Evolutionary conservation across 169 alveolate species (phyloP), one percentile per base, ranked within the genome.

Genomic region (Cryptosporidium meleagridis): DNA sequence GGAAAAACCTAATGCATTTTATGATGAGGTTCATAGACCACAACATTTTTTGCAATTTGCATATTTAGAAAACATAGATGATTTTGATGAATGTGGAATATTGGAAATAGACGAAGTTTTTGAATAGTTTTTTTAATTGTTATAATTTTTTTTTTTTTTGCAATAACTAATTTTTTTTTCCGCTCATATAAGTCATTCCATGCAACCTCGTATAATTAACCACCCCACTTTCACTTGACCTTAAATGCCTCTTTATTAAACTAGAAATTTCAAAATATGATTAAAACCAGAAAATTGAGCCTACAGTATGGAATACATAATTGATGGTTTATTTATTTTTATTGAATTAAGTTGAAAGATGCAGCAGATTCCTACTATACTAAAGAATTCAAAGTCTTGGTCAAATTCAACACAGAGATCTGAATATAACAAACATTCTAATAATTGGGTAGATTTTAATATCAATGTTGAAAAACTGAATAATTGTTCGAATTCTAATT

Each of bases 21-120:
- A 98, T 93, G 97, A 98, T 86, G 99, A 98, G 86, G 87, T 96
- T 53, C 99, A 99, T 95, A 94, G 99, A 85, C 97, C 94, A 23
- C 89, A 93, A 9, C 95, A 93, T 67, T 93, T 86, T 48, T 62
- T 93, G 48, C 95, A 93, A 86, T 93, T 93, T 86, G 92, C 95
- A 16, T 93, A 91, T 75, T 52, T 91, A 55, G 95, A 91, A 39
- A 69, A 75, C 65, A 21, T 58, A 14, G 51, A 69, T 14, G 94
- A 91, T 65, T 39, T 51, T 6, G 95, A 85, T 16, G 95, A 80
- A 23, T 59, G 41, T 23, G 53, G 68, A 39, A 21, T 65, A 12
- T 14, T 80, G 3, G 89, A 80, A 39, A 41, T 80, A 65, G 89
- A 80, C 8, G 75, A 62, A 26, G 14, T 80, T 65, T 59, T 80